phyloP scores from a whole-genome alignment of 495 filamentous ascomycete genomes.

The Xylaria bambusicola region DNA sequence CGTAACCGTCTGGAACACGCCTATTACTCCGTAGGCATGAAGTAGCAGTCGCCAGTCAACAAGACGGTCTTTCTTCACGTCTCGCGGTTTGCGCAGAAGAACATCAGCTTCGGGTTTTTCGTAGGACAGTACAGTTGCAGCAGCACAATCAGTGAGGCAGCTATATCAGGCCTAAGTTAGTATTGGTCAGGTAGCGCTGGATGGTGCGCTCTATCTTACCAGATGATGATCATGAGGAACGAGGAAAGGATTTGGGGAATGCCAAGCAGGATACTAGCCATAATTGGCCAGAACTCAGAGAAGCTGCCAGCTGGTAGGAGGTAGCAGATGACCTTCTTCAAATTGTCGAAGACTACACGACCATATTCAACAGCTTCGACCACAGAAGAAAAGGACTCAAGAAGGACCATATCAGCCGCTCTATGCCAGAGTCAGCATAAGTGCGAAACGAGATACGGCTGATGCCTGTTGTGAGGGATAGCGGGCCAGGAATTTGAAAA shows the following conservation, averaged over 20 bases:
- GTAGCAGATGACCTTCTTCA: constrained; percentile 72
- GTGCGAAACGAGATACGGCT: background rate
- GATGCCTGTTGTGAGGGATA: background rate
- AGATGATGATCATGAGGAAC: constrained; percentile 71
- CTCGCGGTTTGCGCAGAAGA: constrained; percentile 59
- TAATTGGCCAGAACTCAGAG: constrained; percentile 71
- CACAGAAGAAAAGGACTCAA: constrained; percentile 67
- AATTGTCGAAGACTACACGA: constrained; percentile 68
- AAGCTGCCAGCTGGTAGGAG: constrained; percentile 69
- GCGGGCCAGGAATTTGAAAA: background rate
- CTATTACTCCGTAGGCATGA: constrained; percentile 65
- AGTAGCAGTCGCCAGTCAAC: constrained; percentile 66
- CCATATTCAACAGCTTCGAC: constrained; percentile 69
- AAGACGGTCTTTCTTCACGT: constrained; percentile 60
- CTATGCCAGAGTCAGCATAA: constrained; percentile 2
- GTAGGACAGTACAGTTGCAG: constrained; percentile 67
- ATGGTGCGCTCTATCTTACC: constrained; percentile 25
- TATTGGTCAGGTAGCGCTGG: constrained; percentile 5
- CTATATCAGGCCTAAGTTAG: constrained; percentile 31
- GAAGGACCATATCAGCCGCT: constrained; percentile 69
- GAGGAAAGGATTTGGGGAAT: constrained; percentile 66
- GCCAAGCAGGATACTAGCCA: constrained; percentile 68
- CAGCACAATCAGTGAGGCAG: constrained; percentile 69
- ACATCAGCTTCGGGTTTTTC: constrained; percentile 73
- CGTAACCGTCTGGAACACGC: constrained; percentile 58